A percentile compares a stretch with the other conserved stretches of the same genome.
Conservation (phyloP, 2,329 filamentous ascomycete genomes). For the Davidsoniella eucalypti region DNA sequence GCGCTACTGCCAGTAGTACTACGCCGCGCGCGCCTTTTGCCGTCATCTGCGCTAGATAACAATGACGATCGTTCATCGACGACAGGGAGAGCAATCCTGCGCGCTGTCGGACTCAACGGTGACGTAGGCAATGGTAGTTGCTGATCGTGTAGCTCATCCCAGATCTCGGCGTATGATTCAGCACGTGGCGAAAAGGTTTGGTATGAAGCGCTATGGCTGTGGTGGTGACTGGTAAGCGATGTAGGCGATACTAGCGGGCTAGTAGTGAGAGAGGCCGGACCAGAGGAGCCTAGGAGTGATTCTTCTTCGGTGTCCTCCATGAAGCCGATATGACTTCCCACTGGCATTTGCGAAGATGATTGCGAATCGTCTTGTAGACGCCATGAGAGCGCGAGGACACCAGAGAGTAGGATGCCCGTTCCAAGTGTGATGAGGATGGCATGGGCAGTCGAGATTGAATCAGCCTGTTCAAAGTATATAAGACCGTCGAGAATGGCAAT, state of each 20-base stretch:
- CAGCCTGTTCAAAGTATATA: slow-evolving; percentile 88
- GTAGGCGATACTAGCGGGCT: slow-evolving; percentile 19
- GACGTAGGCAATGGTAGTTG: slow-evolving; percentile 12
- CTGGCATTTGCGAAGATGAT: slow-evolving; percentile 32
- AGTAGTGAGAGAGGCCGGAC: slow-evolving; percentile 16
- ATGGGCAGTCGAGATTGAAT: slow-evolving; percentile 57
- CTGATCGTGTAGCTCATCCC: slow-evolving; percentile 73
- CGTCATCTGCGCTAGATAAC: slow-evolving; percentile 16
- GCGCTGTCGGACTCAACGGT: slow-evolving; percentile 15
- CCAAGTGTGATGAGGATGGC: slow-evolving; percentile 73
- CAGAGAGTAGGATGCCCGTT: slow-evolving; percentile 68
- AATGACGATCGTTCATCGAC: slow-evolving; percentile 18
- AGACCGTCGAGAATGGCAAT: slow-evolving; percentile 93
- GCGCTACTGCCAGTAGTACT: slow-evolving; percentile 37
- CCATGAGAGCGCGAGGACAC: slow-evolving; percentile 87
- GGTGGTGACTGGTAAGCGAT: slow-evolving; percentile 23
- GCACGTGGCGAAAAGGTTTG: slow-evolving; percentile 19
- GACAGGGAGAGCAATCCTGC: slow-evolving; percentile 15
- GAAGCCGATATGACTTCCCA: slow-evolving; percentile 65
- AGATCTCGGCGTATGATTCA: slow-evolving; percentile 54
- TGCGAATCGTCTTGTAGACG: slow-evolving; percentile 48
- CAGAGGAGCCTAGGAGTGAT: slow-evolving; percentile 21
- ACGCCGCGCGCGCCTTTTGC: slow-evolving; percentile 33
- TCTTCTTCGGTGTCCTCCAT: slow-evolving; percentile 49
- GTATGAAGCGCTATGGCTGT: slow-evolving; percentile 12